A percentile compares a stretch with the other conserved stretches of the same genome.
phyloP scores from a whole-genome alignment of 345 rosid species.

The Leavenworthia alabamica region DNA sequence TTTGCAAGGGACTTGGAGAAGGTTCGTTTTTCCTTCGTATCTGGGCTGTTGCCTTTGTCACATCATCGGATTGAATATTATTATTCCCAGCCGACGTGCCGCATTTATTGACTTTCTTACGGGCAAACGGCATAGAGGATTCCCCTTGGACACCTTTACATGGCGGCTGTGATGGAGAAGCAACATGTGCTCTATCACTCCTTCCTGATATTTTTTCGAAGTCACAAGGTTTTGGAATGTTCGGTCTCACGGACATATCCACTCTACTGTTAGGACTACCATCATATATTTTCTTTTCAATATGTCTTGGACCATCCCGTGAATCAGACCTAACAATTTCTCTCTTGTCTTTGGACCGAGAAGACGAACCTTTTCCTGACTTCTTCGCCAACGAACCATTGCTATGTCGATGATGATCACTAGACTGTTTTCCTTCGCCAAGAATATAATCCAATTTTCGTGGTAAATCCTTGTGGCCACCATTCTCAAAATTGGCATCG shows the following conservation, averaged over 20 bases:
- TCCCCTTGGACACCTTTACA: constrained; percentile 30
- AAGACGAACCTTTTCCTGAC: constrained; percentile 60
- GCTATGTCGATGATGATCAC: constrained; percentile 36
- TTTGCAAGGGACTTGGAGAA: constrained; percentile 33
- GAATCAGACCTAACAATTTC: constrained; percentile 45
- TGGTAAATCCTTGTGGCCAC: constrained; percentile 36
- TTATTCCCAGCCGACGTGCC: constrained; percentile 21
- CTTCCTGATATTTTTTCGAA: constrained; percentile 30
- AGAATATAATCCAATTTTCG: constrained; percentile 35
- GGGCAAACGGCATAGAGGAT: constrained; percentile 18
- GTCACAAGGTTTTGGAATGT: constrained; percentile 32
- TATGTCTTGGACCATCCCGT: constrained; percentile 45
- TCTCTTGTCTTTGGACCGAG: constrained; percentile 57
- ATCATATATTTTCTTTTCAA: too few species aligned
- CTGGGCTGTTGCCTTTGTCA: constrained; percentile 21
- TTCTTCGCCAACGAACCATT: constrained; percentile 43
- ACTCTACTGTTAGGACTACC: constrained; percentile 42
- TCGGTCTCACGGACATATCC: constrained; percentile 40
- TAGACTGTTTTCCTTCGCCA: constrained; percentile 42
- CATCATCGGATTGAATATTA: constrained; percentile 26
- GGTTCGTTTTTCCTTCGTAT: constrained; percentile 29
- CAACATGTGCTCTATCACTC: constrained; percentile 25
- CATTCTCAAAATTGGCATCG: constrained; percentile 36
- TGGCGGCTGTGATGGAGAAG: constrained; percentile 31
- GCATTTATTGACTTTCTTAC: constrained; percentile 23